A percentile compares a stretch with the other conserved stretches of the same genome.
phyloP scores from a whole-genome alignment of 768 basidiomycete genomes.

The Phylloporus arenicola region DNA sequence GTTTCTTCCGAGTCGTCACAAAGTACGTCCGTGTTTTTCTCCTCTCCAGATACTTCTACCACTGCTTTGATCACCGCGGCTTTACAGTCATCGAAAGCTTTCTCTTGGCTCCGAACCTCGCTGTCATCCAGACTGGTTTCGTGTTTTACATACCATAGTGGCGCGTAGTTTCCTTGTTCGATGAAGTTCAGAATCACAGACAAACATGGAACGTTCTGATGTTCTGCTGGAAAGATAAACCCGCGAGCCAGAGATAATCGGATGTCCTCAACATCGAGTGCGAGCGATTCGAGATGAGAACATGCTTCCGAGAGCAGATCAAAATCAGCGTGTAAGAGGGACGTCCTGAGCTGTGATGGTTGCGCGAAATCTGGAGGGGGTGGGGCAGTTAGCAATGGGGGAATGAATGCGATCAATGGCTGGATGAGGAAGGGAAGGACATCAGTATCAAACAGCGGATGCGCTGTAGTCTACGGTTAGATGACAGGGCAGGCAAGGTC shows the following conservation, averaged over 20 bases:
- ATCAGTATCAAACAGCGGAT: slow-evolving; percentile 56
- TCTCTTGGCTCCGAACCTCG: slow-evolving; percentile 58
- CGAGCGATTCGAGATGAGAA: slow-evolving; percentile 69
- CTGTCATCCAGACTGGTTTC: slow-evolving; percentile 31
- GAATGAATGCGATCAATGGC: slow-evolving; percentile 55
- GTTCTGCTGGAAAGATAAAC: slow-evolving; percentile 51
- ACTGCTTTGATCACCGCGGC: slow-evolving; percentile 80
- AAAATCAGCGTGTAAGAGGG: slow-evolving; percentile 59
- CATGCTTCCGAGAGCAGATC: slow-evolving; percentile 71
- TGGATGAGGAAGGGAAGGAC: slow-evolving; percentile 59
- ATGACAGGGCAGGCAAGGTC: neutral
- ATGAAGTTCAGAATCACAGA: slow-evolving; percentile 66
- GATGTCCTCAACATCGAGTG: slow-evolving; percentile 73
- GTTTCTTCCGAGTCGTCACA: slow-evolving; percentile 60
- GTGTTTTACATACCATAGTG: slow-evolving; percentile 50
- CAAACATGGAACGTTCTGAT: slow-evolving; percentile 53
- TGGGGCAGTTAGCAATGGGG: slow-evolving; percentile 40
- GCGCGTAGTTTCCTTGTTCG: slow-evolving; percentile 63
- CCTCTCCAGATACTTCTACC: slow-evolving; percentile 81
- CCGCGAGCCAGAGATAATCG: slow-evolving; percentile 67
- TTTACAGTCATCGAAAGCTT: slow-evolving; percentile 76
- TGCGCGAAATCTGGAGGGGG: slow-evolving; percentile 36
- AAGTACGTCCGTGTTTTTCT: slow-evolving; percentile 69
- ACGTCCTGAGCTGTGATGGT: slow-evolving; percentile 37
- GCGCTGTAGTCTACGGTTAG: slow-evolving; percentile 32